Evolutionary conservation across 2,329 filamentous ascomycete species (phyloP).

Genomic region (Diaporthe ilicicola): DNA sequence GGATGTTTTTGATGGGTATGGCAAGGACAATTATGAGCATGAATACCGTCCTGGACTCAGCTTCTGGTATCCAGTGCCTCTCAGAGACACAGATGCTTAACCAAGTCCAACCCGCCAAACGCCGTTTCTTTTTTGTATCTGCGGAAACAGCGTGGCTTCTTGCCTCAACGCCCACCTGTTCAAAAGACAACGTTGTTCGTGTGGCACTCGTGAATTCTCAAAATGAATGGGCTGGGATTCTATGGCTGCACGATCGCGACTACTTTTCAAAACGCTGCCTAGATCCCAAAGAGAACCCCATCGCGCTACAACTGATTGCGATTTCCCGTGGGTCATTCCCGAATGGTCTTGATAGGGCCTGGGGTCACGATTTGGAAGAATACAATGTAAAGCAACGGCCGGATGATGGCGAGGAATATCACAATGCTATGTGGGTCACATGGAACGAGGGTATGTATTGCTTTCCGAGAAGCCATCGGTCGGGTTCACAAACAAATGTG

Average conservation of each 20-base stretch:
- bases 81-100: background rate
- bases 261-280: background rate
- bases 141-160: background rate
- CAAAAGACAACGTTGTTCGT: background rate
- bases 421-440: constrained; percentile 5
- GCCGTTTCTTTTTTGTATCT: background rate
- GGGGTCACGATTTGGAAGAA: background rate
- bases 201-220: background rate
- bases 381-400: background rate
- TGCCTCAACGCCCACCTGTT: too few relatives aligned
- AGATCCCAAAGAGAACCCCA: background rate
- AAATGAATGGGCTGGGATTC: background rate
- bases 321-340: background rate
- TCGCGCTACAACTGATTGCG: background rate
- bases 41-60: background rate
- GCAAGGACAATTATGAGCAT: background rate
- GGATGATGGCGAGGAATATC: constrained; percentile 2
- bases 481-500: constrained; percentile 23
- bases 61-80: background rate
- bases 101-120: background rate
- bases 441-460: background rate
- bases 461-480: constrained; percentile 10
- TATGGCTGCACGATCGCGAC: background rate
- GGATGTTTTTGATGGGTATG: background rate
- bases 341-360: background rate